A percentile compares a stretch with the other conserved stretches of the same genome.
Evolutionary conservation across 495 filamentous ascomycete species (phyloP).

Genomic region (Trichoderma virens): DNA sequence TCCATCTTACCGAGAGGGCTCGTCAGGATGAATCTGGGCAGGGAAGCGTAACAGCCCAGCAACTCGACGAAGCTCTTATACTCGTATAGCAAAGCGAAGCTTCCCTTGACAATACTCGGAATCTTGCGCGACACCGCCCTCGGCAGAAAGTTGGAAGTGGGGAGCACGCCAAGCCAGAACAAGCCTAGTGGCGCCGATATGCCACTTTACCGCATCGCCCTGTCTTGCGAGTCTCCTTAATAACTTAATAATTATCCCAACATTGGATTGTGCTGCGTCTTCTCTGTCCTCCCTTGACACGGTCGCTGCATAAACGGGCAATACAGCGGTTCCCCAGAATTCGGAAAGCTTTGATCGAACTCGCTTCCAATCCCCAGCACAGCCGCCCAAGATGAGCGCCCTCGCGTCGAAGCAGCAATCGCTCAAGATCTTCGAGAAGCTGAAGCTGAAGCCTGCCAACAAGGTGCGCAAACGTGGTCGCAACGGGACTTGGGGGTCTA

Average conservation of each 20-base stretch:
- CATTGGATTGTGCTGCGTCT: background rate
- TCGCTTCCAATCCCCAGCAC: background rate
- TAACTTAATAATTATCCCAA: conserved; percentile 2
- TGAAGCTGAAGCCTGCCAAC: conserved; percentile 88
- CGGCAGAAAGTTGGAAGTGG: conserved; percentile 8
- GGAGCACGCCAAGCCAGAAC: background rate
- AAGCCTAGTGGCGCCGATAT: background rate
- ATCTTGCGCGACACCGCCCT: conserved; percentile 10
- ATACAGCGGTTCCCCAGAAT: background rate
- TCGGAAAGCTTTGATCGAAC: background rate
- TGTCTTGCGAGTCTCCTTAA: background rate
- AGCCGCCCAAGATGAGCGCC: conserved; percentile 57
- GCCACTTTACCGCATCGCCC: conserved; percentile 11
- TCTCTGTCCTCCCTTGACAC: background rate
- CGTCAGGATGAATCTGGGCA: background rate
- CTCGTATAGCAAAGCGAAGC: background rate
- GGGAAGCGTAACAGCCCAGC: background rate
- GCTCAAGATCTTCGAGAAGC: conserved; percentile 95
- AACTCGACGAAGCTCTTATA: background rate
- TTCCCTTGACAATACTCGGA: background rate
- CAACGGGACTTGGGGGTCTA: background rate
- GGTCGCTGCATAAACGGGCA: background rate
- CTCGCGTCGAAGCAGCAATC: conserved; percentile 87
- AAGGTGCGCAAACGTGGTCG: conserved; percentile 51
- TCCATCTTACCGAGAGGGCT: conserved; percentile 5